A percentile compares a stretch with the other conserved stretches of the same genome.
Evolutionary conservation across 2,329 filamentous ascomycete species (phyloP).

Genomic region (Nannizzia gypsea): DNA sequence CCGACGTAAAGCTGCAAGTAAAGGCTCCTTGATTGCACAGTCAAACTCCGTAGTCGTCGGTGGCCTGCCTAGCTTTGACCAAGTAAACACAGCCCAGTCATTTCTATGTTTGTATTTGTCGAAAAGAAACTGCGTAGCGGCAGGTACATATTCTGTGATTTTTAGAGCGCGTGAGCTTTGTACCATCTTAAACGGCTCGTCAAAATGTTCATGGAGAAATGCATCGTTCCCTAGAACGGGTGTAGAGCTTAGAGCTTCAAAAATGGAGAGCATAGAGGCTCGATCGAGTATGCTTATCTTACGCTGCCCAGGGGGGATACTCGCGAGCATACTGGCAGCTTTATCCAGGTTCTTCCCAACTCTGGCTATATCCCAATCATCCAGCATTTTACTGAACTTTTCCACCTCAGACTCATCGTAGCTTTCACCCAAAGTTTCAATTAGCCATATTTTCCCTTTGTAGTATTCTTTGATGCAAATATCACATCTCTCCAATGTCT

Average conservation of each 20-base stretch:
- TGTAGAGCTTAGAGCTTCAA: constrained; percentile 77
- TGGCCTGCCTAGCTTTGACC: constrained; percentile 52
- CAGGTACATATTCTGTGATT: constrained; percentile 62
- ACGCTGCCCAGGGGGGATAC: constrained; percentile 40
- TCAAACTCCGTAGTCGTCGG: constrained; percentile 69
- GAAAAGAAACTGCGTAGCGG: constrained; percentile 77
- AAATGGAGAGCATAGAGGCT: constrained; percentile 64
- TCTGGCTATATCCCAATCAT: constrained; percentile 49
- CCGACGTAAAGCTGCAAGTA: constrained; percentile 54
- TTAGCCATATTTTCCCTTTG: constrained; percentile 50
- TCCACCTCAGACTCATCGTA: constrained; percentile 38
- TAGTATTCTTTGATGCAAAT: constrained; percentile 65
- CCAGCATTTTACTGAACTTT: constrained; percentile 45
- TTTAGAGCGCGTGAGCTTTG: constrained; percentile 70
- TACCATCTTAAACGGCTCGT: constrained; percentile 69
- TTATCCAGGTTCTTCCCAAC: constrained; percentile 49
- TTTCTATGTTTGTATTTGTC: constrained; percentile 52
- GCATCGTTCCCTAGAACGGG: constrained; percentile 54
- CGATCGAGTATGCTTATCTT: constrained; percentile 41
- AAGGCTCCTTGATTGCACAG: constrained; percentile 66
- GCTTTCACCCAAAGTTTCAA: constrained; percentile 50
- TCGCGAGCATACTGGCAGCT: constrained; percentile 44
- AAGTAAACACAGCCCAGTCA: constrained; percentile 57
- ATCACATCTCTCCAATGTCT: constrained; percentile 52
- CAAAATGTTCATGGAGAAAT: constrained; percentile 51